Conservation (phyloP, 2,329 filamentous ascomycete species). For the Colletotrichum cereale region DNA sequence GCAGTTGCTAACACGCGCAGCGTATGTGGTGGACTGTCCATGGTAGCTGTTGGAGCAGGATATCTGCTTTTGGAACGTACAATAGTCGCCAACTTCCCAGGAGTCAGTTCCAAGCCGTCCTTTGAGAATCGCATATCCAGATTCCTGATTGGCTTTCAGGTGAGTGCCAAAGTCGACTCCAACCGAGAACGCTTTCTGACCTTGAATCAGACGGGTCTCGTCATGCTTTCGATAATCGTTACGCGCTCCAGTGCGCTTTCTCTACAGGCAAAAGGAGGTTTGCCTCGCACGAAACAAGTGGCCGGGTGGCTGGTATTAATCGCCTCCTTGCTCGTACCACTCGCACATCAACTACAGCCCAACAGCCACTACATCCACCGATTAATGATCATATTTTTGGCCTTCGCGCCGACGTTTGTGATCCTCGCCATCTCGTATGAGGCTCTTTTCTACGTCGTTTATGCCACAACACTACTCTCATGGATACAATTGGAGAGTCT, state of each 20-base stretch:
- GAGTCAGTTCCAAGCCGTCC: too few relatives aligned
- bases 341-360: slow-evolving; percentile 83
- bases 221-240: slow-evolving; percentile 84
- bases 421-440: slow-evolving; percentile 98
- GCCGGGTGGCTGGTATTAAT: slow-evolving; percentile 89
- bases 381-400: slow-evolving; percentile 88
- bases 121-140: too few relatives aligned
- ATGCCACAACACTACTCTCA: slow-evolving; percentile 82
- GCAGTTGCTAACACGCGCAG: too few relatives aligned
- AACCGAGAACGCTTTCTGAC: too few relatives aligned
- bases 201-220: slow-evolving; percentile 77
- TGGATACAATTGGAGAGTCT: slow-evolving; percentile 93
- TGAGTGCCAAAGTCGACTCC: slow-evolving; percentile 51
- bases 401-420: slow-evolving; percentile 93
- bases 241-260: slow-evolving; percentile 89
- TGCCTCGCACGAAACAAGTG: slow-evolving; percentile 89
- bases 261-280: slow-evolving; percentile 84
- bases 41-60: too few relatives aligned
- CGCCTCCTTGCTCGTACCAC: slow-evolving; percentile 80
- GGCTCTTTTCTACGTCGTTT: slow-evolving; percentile 93
- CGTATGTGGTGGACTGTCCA: too few relatives aligned
- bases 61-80: too few relatives aligned
- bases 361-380: slow-evolving; percentile 92
- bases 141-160: slow-evolving; percentile 75
- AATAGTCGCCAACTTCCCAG: too few relatives aligned